These are phyloP conservation scores for Gynostemma pentaphyllum DNA, from an alignment of 306 rosid species.

Conservation along the genomic window DNA sequence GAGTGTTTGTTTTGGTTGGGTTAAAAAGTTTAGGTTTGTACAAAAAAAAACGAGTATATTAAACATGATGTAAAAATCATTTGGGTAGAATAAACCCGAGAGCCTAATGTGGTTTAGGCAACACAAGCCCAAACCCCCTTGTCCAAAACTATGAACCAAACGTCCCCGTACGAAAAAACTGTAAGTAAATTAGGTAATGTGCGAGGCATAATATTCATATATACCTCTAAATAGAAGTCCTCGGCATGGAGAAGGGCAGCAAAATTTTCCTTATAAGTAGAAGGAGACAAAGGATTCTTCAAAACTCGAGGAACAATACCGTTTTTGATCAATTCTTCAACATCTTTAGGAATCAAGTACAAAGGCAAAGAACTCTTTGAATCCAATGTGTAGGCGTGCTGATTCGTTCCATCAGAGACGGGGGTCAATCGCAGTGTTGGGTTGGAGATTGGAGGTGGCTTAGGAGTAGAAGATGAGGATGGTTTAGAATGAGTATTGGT, in stretches of 20 bases:
- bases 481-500: too few species aligned
- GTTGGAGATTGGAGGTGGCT: background rate
- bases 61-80: too few species aligned
- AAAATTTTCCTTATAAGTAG: slow-evolving; percentile 27
- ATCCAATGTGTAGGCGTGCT: slow-evolving; percentile 1
- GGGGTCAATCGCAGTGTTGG: background rate
- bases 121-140: too few species aligned
- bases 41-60: too few species aligned
- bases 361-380: slow-evolving; percentile 11
- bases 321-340: slow-evolving; percentile 20
- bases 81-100: too few species aligned
- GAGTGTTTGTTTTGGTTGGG: too few species aligned
- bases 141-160: too few species aligned
- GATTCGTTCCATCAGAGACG: background rate
- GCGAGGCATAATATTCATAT: too few species aligned
- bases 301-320: slow-evolving; percentile 21
- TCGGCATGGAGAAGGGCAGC: slow-evolving; percentile 28
- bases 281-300: slow-evolving; percentile 13
- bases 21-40: too few species aligned
- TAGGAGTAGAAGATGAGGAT: too few species aligned
- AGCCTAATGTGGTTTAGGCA: too few species aligned
- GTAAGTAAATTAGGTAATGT: background rate
- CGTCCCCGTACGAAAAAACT: too few species aligned
- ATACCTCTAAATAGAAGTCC: slow-evolving; percentile 26
- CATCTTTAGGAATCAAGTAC: slow-evolving; percentile 16